A percentile compares a stretch with the other conserved stretches of the same genome.
Evolutionary conservation across 2,329 filamentous ascomycete genomes (phyloP).

Genomic region (Macrophomina phaseolina): DNA sequence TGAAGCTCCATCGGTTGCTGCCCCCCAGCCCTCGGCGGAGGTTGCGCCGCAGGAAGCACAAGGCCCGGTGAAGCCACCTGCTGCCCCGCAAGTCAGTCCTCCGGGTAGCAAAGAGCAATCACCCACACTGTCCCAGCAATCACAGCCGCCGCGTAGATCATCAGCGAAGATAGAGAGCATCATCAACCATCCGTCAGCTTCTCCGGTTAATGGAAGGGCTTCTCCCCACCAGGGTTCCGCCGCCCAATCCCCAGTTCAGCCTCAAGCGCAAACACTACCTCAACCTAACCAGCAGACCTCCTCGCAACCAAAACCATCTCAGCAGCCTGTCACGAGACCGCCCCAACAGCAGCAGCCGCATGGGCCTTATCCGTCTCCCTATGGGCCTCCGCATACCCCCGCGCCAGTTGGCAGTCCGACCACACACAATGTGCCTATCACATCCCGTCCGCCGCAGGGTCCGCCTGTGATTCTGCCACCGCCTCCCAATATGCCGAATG

Average conservation of each 20-base stretch:
- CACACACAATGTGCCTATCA: constrained; percentile 8
- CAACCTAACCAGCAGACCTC: constrained; percentile 10
- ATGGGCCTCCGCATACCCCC: constrained; percentile 15
- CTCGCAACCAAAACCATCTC: constrained; percentile 17
- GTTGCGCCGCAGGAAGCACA: constrained; percentile 16
- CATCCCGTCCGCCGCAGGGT: constrained; percentile 10
- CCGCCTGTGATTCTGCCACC: constrained; percentile 36
- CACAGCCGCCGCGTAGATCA: constrained; percentile 4
- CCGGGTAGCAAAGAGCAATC: constrained; percentile 22
- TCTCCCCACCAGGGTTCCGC: constrained; percentile 19
- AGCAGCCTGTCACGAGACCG: not conserved
- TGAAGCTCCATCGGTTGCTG: constrained; percentile 23
- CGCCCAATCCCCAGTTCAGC: constrained; percentile 16
- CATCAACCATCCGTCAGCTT: constrained; percentile 23
- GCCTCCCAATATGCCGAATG: constrained; percentile 45
- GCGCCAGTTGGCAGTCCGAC: constrained; percentile 30
- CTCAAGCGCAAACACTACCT: constrained; percentile 7
- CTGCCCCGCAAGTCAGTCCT: constrained; percentile 9
- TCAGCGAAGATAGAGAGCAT: constrained; percentile 26
- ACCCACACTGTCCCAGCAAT: constrained; percentile 2
- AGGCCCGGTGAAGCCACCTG: constrained; percentile 14
- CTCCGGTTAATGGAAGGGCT: constrained; percentile 16
- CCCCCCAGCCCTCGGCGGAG: constrained; percentile 1
- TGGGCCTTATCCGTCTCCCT: constrained; percentile 19
- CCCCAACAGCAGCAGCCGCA: constrained; percentile 11